These are phyloP conservation scores for Chondrostereum purpureum DNA, from an alignment of 1,284 basidiomycete species.

Conservation along the genomic window DNA sequence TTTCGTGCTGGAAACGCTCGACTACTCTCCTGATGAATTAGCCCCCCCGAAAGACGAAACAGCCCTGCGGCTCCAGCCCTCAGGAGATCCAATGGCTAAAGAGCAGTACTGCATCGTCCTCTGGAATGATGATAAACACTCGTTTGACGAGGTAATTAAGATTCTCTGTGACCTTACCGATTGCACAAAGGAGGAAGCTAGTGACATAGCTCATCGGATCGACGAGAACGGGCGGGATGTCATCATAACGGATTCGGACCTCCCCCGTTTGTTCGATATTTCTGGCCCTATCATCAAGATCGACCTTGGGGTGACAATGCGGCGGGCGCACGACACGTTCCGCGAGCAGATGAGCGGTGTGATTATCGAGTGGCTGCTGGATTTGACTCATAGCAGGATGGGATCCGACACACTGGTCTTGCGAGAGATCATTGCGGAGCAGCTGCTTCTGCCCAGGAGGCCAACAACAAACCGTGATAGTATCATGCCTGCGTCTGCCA, in stretches of 20 bases:
- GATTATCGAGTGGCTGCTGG: conserved; percentile 82
- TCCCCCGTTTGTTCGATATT: conserved; percentile 67
- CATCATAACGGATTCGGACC: conserved; percentile 71
- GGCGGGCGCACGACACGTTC: conserved; percentile 85
- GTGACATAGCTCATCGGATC: conserved; percentile 59
- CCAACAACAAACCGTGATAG: too few relatives aligned
- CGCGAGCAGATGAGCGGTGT: conserved; percentile 82
- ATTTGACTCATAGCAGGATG: conserved; percentile 71
- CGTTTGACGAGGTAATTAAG: conserved; percentile 83
- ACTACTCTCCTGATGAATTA: conserved; percentile 79
- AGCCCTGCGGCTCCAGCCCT: conserved; percentile 65
- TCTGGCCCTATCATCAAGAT: conserved; percentile 82
- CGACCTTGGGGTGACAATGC: conserved; percentile 88
- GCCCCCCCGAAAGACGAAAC: conserved; percentile 61
- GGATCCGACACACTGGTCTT: conserved; percentile 60
- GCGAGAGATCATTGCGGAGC: conserved; percentile 67
- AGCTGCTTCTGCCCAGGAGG: conserved; percentile 59
- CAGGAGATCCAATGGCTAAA: conserved; percentile 67
- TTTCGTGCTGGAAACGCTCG: conserved; percentile 81
- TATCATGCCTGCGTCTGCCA: too few relatives aligned
- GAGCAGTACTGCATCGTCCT: conserved; percentile 83
- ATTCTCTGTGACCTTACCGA: conserved; percentile 68
- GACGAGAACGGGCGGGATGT: conserved; percentile 86
- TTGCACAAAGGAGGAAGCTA: conserved; percentile 56
- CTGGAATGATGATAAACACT: conserved; percentile 99